Evolutionary conservation across 257 asterid species (phyloP), one percentile per base, ranked within the genome.

Genomic region (Petunia axillaris): DNA sequence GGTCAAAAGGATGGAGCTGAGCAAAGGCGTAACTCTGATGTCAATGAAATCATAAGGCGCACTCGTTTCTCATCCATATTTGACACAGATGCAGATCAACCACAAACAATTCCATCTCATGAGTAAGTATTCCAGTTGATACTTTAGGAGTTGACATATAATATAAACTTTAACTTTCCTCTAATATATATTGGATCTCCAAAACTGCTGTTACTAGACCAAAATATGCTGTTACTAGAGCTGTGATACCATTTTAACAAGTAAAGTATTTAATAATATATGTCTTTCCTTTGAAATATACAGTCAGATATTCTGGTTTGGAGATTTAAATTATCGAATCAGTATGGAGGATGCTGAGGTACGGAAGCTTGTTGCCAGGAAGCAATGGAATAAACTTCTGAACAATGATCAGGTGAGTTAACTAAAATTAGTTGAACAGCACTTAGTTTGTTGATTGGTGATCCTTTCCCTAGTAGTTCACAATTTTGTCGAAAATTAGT

Each of bases 301-400:
- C 98, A 95, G 98, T 83, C 91, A 90, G 88, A 92, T 93, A 89
- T 95, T 95, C 90, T 95, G 99, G 98, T 92, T 95, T 73, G 99
- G 99, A n/a, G 99, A 95, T 83, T 84, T 95, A 87, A 95, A 95
- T 52, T 95, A 95, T 84, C 97, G 99, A 60, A 85, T 95, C 85
- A 92, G 85, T 85, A 81, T 95, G 92, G 57, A 67, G 50, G 97
- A 93, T 81, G 84, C 79, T 63, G 90, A 93, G 52, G 95, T 91
- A 53, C 87, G 99, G 82, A 91, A 88, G 82, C 93, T 90, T 16
- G 94, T 93, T n/a, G 89, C 87, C 1, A 84, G 84, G 70, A 89
- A 86, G 91, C 89, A 91, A 76, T 95, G 98, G 98, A 77, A 79
- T 14, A 86, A 85, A 82, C 98, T 95, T 85, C 97, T 91, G 53